A percentile compares a stretch with the other conserved stretches of the same genome.
These are phyloP conservation scores for Camelina sativa DNA, from an alignment of 345 rosid species.

Conservation along the genomic window DNA sequence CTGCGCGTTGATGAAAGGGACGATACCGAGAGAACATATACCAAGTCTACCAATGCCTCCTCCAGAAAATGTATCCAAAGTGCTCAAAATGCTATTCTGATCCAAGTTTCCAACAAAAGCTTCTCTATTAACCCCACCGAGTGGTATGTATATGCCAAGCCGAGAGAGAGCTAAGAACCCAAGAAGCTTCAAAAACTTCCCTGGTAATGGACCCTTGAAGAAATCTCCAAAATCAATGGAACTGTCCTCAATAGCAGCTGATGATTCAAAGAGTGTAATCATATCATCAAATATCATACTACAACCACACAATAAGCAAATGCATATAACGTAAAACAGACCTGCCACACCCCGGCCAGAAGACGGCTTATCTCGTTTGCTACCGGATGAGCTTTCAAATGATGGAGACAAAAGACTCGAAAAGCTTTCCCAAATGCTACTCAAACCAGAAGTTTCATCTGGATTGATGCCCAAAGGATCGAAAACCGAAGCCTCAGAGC, in stretches of 20 bases:
- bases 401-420: constrained; percentile 58
- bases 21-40: constrained; percentile 95
- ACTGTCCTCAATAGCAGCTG: constrained; percentile 99
- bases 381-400: constrained; percentile 63
- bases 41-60: constrained; percentile 98
- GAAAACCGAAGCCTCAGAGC: constrained; percentile 62
- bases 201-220: constrained; percentile 92
- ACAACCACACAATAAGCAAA: constrained; percentile 2
- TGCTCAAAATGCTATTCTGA: constrained; percentile 86
- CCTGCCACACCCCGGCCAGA: constrained; percentile 90
- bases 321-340: constrained; percentile 36
- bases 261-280: constrained; percentile 37
- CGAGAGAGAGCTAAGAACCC: constrained; percentile 88
- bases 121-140: constrained; percentile 94
- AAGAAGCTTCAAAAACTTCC: constrained; percentile 88
- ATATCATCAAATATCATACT: constrained; percentile 29
- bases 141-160: constrained; percentile 90
- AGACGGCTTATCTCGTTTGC: constrained; percentile 66
- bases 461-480: constrained; percentile 84
- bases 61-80: constrained; percentile 96
- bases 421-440: constrained; percentile 62
- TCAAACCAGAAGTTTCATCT: constrained; percentile 52
- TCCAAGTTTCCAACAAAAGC: constrained; percentile 93
- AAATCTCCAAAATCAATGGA: constrained; percentile 97
- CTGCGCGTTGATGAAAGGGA: constrained; percentile 93